These are phyloP conservation scores for Plasmodium ovale DNA, from an alignment of 169 alveolate species.

Conservation along the genomic window DNA sequence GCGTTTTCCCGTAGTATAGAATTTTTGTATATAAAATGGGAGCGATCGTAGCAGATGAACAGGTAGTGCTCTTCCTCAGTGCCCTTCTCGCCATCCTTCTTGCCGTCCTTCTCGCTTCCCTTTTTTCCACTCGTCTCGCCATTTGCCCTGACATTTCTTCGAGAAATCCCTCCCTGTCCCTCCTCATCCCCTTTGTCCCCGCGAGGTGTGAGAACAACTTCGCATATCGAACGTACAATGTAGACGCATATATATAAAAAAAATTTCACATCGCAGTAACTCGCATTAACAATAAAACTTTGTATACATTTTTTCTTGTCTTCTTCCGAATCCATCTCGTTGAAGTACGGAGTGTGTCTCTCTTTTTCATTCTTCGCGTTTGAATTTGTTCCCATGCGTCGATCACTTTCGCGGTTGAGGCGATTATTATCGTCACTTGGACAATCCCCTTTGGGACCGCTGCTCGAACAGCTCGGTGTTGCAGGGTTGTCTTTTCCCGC, in stretches of 20 bases:
- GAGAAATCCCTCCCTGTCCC: too few species aligned
- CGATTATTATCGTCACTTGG: too few species aligned
- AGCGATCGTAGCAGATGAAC: constrained; percentile 42
- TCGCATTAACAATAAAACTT: not conserved
- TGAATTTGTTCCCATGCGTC: not conserved
- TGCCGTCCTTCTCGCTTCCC: not conserved
- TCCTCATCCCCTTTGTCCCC: not conserved
- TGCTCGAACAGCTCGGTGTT: too few species aligned
- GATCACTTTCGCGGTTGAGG: not conserved
- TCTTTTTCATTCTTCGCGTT: not conserved
- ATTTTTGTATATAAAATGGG: constrained; percentile 43
- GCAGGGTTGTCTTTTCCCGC: too few species aligned
- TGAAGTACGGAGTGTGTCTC: not conserved
- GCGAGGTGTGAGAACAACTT: not conserved
- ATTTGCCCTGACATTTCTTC: too few species aligned
- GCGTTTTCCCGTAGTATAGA: not conserved
- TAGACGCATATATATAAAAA: constrained; percentile 51
- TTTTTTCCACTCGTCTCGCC: not conserved
- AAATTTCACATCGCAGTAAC: constrained; percentile 39
- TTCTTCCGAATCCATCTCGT: not conserved
- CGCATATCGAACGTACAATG: constrained; percentile 18
- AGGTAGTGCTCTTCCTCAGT: not conserved
- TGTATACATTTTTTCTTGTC: not conserved
- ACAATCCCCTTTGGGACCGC: too few species aligned
- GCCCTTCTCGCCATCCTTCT: not conserved